A percentile compares a stretch with the other conserved stretches of the same genome.
phyloP scores from a whole-genome alignment of 441 rosid species.

The Viola pubescens region DNA sequence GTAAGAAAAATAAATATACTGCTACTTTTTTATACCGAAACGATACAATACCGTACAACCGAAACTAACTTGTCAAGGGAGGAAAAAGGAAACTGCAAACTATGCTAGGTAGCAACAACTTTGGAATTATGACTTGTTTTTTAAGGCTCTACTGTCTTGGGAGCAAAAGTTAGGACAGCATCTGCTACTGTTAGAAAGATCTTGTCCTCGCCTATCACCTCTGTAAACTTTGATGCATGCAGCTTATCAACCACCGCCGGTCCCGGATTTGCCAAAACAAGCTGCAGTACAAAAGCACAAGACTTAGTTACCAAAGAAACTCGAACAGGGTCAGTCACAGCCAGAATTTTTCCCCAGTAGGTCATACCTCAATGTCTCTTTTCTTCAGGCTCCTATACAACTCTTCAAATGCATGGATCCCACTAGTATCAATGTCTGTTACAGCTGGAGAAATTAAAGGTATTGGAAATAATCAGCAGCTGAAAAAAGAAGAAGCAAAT shows the following conservation, averaged over 20 bases:
- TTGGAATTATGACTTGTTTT: not conserved
- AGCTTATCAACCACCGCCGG: not conserved
- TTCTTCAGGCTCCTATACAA: conserved; percentile 40
- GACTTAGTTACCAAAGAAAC: too few species aligned
- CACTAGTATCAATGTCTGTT: conserved; percentile 81
- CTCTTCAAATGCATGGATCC: conserved; percentile 72
- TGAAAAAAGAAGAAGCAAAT: not conserved
- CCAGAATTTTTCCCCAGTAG: too few species aligned
- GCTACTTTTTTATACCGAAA: too few species aligned
- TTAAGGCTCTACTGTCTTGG: not conserved
- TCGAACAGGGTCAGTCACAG: too few species aligned
- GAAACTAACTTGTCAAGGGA: too few species aligned
- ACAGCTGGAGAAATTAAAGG: conserved; percentile 35
- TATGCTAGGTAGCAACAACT: too few species aligned
- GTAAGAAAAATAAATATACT: too few species aligned
- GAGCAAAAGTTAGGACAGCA: not conserved
- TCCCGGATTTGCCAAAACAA: not conserved
- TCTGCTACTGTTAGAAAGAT: not conserved
- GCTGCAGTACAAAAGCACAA: not conserved
- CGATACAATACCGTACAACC: too few species aligned
- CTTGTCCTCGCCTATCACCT: not conserved
- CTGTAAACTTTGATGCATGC: not conserved
- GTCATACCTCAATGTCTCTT: conserved; percentile 44
- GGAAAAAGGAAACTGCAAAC: too few species aligned
- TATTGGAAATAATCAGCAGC: not conserved